Base-by-base conservation (phyloP, 768 basidiomycete genomes). In the Leccinum uliginosum region DNA sequence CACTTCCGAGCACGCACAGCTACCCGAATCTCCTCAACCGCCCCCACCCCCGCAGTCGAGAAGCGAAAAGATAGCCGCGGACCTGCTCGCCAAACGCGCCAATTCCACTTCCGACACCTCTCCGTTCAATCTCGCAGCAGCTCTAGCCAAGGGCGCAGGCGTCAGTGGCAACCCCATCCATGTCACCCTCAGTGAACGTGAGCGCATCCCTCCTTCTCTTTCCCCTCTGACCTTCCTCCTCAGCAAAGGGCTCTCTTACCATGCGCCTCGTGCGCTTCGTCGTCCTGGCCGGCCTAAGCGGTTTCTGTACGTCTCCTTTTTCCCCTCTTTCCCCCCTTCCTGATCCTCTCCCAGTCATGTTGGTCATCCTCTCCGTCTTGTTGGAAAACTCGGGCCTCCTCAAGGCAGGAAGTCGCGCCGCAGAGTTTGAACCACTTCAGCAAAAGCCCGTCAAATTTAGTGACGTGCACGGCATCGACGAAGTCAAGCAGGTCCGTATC, bases 401-500 rank as follows among this genome's bases (percentile, higher is more conserved):
- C 77, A 96, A 96, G 75, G 85, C 89, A 6, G 93, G 89, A 4
- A 86, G 87, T 40, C 83, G 83, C 29, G 85, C 88, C 58, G 74
- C 86, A 26, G 87, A 95, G 64, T 98, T 94, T 65, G 87, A 94
- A 63, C 89, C 92, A 7, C 74, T 81, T 3, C 81, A 88, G 68
- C 90, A 86, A 30, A 91, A 90, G 65, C 78, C 83, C 1, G 88
- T 95, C 72, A 94, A 83, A 65, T 98, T 99, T 67, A 86, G 83
- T 60, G 97, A 99, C 72, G 94, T 99, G 6, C 95, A 98, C 62
- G 97, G 97, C 29, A 89, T 96, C 26, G 97, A 98, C 63, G 97
- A 99, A 73, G 97, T 91, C 34, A 98, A 98, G 73, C 84, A 89
- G 67, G 94, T 88, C 51, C 43, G 79, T 71, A n/a, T 57, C n/a